Base-by-base conservation (phyloP, 2,329 filamentous ascomycete species). In the Capronia coronata region DNA sequence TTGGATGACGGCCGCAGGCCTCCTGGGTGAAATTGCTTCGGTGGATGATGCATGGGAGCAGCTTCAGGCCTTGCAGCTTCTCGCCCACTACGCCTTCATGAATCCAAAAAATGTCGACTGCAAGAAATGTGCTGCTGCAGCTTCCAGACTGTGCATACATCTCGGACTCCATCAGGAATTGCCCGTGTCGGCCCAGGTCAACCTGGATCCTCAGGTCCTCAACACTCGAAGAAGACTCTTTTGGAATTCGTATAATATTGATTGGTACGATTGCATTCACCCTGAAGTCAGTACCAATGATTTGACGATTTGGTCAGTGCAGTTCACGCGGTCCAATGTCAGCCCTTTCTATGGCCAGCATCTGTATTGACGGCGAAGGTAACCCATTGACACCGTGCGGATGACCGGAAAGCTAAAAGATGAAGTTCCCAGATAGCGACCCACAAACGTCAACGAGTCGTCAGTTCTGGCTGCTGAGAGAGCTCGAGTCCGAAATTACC, bases 241-340 rank as follows among this genome's bases (percentile, higher is more conserved):
- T 25, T 52, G 50, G 50, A 48, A 52, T 42, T 29, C 50, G 22
- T 52, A 46, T 27, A 40, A 40, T 19, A 49, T 52, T 42, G 50
- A 52, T 39, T 39, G 30, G 30, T 34, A 34, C n/a, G n/a, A n/a
- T n/a, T n/a, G n/a, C n/a, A n/a, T n/a, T n/a, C n/a, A n/a, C n/a
- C n/a, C n/a, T n/a, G n/a, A n/a, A n/a, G n/a, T n/a, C n/a, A n/a
- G n/a, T n/a, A n/a, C n/a, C n/a, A n/a, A n/a, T n/a, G n/a, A n/a
- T n/a, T n/a, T n/a, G n/a, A n/a, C n/a, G n/a, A n/a, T n/a, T n/a
- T n/a, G n/a, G n/a, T 14, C n/a, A 52, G 50, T 16, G 50, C 50
- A 14, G 42, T 46, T 37, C 40, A 46, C 27, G 46, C 16, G 6
- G 50, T 52, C 10, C 50, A 32, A 8, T 43, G 50, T 43, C 19